Percentiles rank a stretch among this genome's conserved stretches.
phyloP scores from a whole-genome alignment of 306 rosid genomes.

The Acacia confusa region DNA sequence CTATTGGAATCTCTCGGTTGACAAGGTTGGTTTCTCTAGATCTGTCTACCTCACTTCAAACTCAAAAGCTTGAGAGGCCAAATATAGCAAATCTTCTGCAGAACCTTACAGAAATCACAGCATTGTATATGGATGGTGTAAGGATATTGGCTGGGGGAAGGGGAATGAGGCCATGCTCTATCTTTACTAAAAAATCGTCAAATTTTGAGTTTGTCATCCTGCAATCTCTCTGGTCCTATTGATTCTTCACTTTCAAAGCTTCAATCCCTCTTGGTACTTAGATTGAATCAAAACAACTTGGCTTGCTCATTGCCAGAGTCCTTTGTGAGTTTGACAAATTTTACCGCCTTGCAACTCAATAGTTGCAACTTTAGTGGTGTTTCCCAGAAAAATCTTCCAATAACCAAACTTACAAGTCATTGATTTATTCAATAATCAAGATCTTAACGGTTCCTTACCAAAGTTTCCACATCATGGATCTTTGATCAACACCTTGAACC shows the following conservation, averaged over 20 bases:
- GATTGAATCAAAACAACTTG: constrained; percentile 17
- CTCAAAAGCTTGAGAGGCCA: constrained; percentile 29
- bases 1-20: constrained; percentile 29
- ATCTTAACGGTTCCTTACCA: constrained; percentile 36
- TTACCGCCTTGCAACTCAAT: constrained; percentile 20
- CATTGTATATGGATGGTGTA: constrained; percentile 44
- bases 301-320: constrained; percentile 20
- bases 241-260: constrained; percentile 28
- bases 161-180: constrained; percentile 39
- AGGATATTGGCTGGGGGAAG: constrained; percentile 31
- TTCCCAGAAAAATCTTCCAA: constrained; percentile 30
- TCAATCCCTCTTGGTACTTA: background rate
- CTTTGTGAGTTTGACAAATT: constrained; percentile 19
- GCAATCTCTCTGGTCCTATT: constrained; percentile 36
- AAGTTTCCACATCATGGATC: constrained; percentile 13
- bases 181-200: constrained; percentile 7
- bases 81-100: constrained; percentile 6
- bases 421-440: constrained; percentile 26
- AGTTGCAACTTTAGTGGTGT: background rate
- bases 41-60: background rate
- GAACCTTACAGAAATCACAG: constrained; percentile 34
- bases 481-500: constrained; percentile 17
- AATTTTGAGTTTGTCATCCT: constrained; percentile 33
- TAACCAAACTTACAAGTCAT: constrained; percentile 16
- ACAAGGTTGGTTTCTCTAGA: constrained; percentile 27